These are phyloP conservation scores for Larix kaempferi DNA, from an alignment of 75 land plant species.

Conservation along the genomic window DNA sequence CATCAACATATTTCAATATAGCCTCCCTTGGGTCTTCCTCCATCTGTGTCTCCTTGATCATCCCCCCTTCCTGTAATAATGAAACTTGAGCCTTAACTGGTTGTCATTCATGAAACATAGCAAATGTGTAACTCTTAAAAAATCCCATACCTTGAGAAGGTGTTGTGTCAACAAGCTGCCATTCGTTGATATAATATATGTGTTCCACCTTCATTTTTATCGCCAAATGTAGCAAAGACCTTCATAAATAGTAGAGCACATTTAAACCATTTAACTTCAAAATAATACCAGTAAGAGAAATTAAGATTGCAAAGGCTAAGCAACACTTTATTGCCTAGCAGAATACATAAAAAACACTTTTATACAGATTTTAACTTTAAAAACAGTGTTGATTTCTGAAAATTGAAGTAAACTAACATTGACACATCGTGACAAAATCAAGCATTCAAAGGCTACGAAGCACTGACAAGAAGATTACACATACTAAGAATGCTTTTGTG, in stretches of 20 bases:
- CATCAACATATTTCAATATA: constrained; percentile 95
- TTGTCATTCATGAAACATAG: background rate
- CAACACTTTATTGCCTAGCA: background rate
- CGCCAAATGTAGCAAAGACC: constrained; percentile 95
- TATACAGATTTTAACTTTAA: no score
- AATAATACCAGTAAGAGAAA: background rate
- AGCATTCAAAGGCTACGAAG: background rate
- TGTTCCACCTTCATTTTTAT: constrained; percentile 87
- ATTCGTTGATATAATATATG: constrained; percentile 85
- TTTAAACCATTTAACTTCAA: background rate
- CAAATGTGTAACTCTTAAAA: background rate
- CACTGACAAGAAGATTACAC: background rate
- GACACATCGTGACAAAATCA: background rate
- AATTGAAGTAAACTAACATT: background rate
- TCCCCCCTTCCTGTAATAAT: constrained; percentile 86
- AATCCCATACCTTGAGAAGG: constrained; percentile 75
- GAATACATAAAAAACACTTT: no score
- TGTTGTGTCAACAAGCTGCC: constrained; percentile 97
- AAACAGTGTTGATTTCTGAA: no score
- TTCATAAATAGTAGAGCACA: constrained; percentile 11
- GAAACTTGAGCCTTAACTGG: background rate
- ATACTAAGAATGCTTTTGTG: background rate
- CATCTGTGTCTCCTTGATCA: constrained; percentile 98
- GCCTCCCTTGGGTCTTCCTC: constrained; percentile 99
- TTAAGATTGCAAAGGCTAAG: background rate